Base-by-base conservation (phyloP, 2,329 filamentous ascomycete species). In the Fusarium equiseti region DNA sequence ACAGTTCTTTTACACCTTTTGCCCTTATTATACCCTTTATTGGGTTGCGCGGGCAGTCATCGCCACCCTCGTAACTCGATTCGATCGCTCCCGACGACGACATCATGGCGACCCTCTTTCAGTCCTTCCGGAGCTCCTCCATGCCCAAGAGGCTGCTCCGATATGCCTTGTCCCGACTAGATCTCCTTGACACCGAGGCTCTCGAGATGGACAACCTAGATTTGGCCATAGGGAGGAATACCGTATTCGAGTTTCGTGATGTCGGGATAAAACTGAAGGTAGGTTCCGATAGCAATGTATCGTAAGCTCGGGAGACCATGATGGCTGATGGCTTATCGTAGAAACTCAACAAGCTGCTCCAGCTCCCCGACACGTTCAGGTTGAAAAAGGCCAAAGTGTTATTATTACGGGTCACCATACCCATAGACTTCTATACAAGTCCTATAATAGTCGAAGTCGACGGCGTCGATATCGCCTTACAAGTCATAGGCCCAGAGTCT, bases 61-160 rank as follows among this genome's bases (percentile, higher is more conserved):
- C 63, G 57, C 59, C 57, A 71, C 59, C 22, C 48, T 2, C 40
- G 50, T 58, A 51, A 32, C 29, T 43, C 62, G 57, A 66, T 45
- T 50, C 62, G 55, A 66, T 48, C 59, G 40, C 52, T 48, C 42
- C 20, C 29, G 35, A 59, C 48, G 43, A 70, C 66, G 54, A 66
- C 78, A 79, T 66, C 80, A 94, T 95, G 92, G 89, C 91, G 57
- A 90, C 87, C 78, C 90, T 93, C 78, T 88, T 96, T 76, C 90
- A 85, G 80, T 86, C 85, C 62, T 89, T 90, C 76, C 82, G 84
- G 75, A 85, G 82, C 79, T 89, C 94, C 70, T 92, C 89, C 73
- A 93, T 97, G 85, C 93, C 95, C 83, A 97, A 96, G 87, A 90
- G 92, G 80, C 87, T 98, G 75, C 87, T 98, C 71, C 91, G 93